Evolutionary conservation across 2,329 filamentous ascomycete genomes (phyloP).

Genomic region (Chaetomiaceae sp.): DNA sequence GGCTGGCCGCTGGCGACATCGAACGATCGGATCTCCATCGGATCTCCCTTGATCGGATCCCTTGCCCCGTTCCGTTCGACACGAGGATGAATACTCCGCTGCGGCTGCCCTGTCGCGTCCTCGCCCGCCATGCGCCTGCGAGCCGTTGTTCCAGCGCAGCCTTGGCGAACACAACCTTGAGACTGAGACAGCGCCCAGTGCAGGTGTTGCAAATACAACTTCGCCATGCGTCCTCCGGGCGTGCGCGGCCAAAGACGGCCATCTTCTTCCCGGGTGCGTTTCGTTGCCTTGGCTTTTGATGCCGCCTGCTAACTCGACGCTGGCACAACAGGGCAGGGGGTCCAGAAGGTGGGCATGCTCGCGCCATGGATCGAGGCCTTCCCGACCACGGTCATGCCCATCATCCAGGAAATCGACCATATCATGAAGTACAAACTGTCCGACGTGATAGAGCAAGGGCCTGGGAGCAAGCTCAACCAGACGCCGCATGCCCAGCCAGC

Average conservation of each 20-base stretch:
- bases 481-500: slow-evolving; percentile 90
- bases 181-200: neutral
- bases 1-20: slow-evolving; percentile 22
- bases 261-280: slow-evolving; percentile 55
- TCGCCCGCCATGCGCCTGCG: slow-evolving; percentile 13
- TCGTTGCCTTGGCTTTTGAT: slow-evolving; percentile 2
- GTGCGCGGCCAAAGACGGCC: slow-evolving; percentile 42
- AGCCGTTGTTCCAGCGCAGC: slow-evolving; percentile 7
- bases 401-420: slow-evolving; percentile 81
- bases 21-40: too few relatives aligned
- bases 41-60: too few relatives aligned
- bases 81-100: slow-evolving; percentile 17
- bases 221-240: slow-evolving; percentile 21
- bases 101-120: slow-evolving; percentile 16
- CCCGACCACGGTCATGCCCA: slow-evolving; percentile 66
- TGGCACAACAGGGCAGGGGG: slow-evolving; percentile 65
- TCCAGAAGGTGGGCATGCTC: slow-evolving; percentile 85
- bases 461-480: slow-evolving; percentile 68
- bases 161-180: slow-evolving; percentile 1
- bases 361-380: slow-evolving; percentile 83
- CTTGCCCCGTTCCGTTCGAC: neutral
- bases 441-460: slow-evolving; percentile 71
- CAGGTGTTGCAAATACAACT: slow-evolving; percentile 7
- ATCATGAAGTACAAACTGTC: slow-evolving; percentile 71
- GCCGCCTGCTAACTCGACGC: neutral